These are phyloP conservation scores for Teunomyces barrocoloradensis DNA, from an alignment of 805 yeast species.

Conservation along the genomic window DNA sequence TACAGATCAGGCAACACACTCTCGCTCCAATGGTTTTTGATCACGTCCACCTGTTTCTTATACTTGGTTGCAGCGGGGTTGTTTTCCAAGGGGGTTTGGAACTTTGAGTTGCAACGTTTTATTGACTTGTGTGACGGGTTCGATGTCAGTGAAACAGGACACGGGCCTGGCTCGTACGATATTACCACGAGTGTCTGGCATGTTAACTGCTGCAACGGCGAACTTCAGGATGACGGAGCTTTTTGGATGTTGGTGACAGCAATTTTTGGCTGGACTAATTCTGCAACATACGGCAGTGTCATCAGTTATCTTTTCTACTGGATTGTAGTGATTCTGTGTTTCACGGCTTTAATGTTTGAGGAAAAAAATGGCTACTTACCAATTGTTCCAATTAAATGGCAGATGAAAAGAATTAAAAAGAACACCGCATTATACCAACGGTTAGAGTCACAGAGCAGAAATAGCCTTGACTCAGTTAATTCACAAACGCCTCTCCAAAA, in stretches of 20 bases:
- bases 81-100: constrained; percentile 87
- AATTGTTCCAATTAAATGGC: constrained; percentile 58
- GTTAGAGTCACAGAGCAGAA: constrained; percentile 3
- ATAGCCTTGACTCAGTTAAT: constrained; percentile 25
- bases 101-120: constrained; percentile 74
- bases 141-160: constrained; percentile 85
- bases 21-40: constrained; percentile 71
- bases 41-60: constrained; percentile 73
- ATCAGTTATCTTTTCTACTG: constrained; percentile 70
- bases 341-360: constrained; percentile 45
- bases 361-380: constrained; percentile 36
- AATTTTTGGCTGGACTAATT: constrained; percentile 88
- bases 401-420: constrained; percentile 51
- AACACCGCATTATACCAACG: constrained; percentile 10
- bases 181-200: constrained; percentile 83
- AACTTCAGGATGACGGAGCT: constrained; percentile 62
- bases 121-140: constrained; percentile 74
- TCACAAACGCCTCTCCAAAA: constrained; percentile 24
- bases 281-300: constrained; percentile 89
- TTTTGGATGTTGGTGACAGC: constrained; percentile 91
- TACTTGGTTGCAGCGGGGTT: constrained; percentile 86
- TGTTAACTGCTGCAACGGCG: constrained; percentile 91
- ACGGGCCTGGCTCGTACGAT: constrained; percentile 92
- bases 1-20: constrained; percentile 78
- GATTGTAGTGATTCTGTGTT: constrained; percentile 47